Evolutionary conservation across 176 grass and related monocot species (phyloP), one percentile per base, ranked within the genome.

Genomic region (Zoysia pacifica): DNA sequence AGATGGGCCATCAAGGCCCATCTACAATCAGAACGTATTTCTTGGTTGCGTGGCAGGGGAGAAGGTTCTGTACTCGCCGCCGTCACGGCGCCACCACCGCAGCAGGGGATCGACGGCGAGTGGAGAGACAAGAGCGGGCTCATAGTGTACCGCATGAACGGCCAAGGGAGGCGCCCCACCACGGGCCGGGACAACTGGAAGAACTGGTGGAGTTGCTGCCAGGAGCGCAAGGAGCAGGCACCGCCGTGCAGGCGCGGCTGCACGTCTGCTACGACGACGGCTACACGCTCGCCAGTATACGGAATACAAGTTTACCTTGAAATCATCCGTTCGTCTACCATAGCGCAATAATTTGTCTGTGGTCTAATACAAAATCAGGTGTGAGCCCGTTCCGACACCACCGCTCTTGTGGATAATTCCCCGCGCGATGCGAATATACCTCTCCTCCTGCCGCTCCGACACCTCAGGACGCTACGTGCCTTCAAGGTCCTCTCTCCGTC

Each of bases 71-170:
- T 92, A 92, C 74, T 80, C 91, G 18, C 61, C 85, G 89, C 82
- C 91, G 40, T 28, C 28, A 28, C 28, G 28, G 28, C 28, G 28
- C 28, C 0, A 28, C 89, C 91, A n/a, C 91, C 91, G 47, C 94
- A 92, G 70, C 94, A 90, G 65, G 91, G 89, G 65, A 90, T 94
- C 77, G 89, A 97, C 45, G 91, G 89, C 39, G 94, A 94, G 76
- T 97, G 94, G 91, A 97, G 89, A 64, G 94, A 94, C 77, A 72
- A 78, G 79, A 94, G 87, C 53, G 91, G 91, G 2, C 81, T 92
- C 63, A 97, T 86, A 49, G 91, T 97, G 16, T 94, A 94, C 87
- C 69, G 72, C 39, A 94, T 87, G 94, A 94, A 97, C 76, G 91
- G 88, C 59, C 59, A 59, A 5, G 87, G 58, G 0, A 88, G 50